A percentile compares a stretch with the other conserved stretches of the same genome.
Conservation (phyloP, 192 early-diverging fungal species). For the Radiomyces spectabilis region DNA sequence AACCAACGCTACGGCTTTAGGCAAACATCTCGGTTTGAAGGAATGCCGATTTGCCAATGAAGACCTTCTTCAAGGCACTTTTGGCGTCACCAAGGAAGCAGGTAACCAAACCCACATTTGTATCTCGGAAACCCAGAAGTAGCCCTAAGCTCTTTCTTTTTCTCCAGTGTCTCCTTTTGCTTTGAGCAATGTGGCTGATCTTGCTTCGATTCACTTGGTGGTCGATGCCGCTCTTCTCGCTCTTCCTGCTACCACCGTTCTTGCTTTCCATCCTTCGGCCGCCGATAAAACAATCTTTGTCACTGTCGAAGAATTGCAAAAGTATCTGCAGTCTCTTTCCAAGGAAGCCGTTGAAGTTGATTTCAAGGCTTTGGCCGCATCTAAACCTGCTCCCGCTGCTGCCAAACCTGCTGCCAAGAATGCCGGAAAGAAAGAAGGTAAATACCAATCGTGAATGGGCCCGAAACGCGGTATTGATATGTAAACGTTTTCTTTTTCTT, state of each 20-base stretch:
- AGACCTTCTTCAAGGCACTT: constrained; percentile 48
- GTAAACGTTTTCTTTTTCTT: constrained; percentile 4
- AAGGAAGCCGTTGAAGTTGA: constrained; percentile 44
- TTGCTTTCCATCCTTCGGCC: constrained; percentile 66
- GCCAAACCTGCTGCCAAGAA: constrained; percentile 41
- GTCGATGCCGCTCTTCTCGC: constrained; percentile 61
- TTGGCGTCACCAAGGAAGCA: constrained; percentile 46
- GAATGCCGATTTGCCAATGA: constrained; percentile 70
- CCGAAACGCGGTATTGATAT: no score
- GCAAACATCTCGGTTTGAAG: constrained; percentile 51
- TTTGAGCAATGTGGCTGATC: constrained; percentile 52
- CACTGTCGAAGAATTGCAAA: constrained; percentile 41
- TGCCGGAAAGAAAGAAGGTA: constrained; percentile 33
- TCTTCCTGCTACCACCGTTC: constrained; percentile 22
- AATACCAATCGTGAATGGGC: not conserved
- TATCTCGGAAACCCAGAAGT: no score
- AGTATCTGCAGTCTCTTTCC: constrained; percentile 46
- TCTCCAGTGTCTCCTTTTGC: constrained; percentile 68
- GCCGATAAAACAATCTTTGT: constrained; percentile 53
- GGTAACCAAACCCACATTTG: constrained; percentile 38
- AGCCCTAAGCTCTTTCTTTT: constrained; percentile 24
- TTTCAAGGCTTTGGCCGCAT: constrained; percentile 38
- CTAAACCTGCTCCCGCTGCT: constrained; percentile 31
- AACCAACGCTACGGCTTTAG: constrained; percentile 42
- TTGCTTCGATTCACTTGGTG: constrained; percentile 59